Base-by-base conservation (phyloP, 192 early-diverging fungal genomes). In the Dissophora ornata region DNA sequence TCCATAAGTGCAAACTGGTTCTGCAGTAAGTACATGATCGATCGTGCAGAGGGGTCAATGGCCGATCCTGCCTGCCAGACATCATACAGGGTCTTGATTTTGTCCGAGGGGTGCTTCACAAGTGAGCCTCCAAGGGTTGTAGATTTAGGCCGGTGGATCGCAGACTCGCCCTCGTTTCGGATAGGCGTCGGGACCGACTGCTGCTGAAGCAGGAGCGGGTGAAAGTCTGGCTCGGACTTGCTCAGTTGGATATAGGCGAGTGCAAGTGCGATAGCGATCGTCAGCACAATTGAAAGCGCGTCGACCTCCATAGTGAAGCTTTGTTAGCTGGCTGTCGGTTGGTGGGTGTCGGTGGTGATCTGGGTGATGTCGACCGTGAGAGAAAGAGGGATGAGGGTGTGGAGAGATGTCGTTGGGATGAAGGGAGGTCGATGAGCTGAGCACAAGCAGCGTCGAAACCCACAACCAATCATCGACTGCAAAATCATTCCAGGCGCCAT, bases 291-390 rank as follows among this genome's bases (percentile, higher is more conserved):
- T 29, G 82, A 83, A 34, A 86, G 63, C 12, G 81, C 70, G 53
- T 88, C 87, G 38, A 85, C 46, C 59, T 84, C 82, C 83, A 84
- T 81, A 19, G 42, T n/a, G n/a, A n/a, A n/a, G n/a, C n/a, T n/a
- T n/a, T n/a, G n/a, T n/a, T n/a, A n/a, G n/a, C n/a, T n/a, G n/a
- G n/a, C n/a, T n/a, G n/a, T n/a, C n/a, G n/a, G n/a, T n/a, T n/a
- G n/a, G n/a, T n/a, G n/a, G n/a, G n/a, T n/a, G n/a, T n/a, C n/a
- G n/a, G n/a, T n/a, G n/a, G n/a, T n/a, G n/a, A n/a, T n/a, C n/a
- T n/a, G n/a, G n/a, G n/a, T n/a, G n/a, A n/a, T n/a, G n/a, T n/a
- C n/a, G n/a, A n/a, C n/a, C n/a, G n/a, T n/a, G n/a, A 38, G 36
- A 38, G 13, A 38, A 13, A 38, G 13, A 38, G 36, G 6, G 36